A percentile compares a stretch with the other conserved stretches of the same genome.
phyloP scores from a whole-genome alignment of 192 early-diverging fungal species.

The Backusella mclennaniae region DNA sequence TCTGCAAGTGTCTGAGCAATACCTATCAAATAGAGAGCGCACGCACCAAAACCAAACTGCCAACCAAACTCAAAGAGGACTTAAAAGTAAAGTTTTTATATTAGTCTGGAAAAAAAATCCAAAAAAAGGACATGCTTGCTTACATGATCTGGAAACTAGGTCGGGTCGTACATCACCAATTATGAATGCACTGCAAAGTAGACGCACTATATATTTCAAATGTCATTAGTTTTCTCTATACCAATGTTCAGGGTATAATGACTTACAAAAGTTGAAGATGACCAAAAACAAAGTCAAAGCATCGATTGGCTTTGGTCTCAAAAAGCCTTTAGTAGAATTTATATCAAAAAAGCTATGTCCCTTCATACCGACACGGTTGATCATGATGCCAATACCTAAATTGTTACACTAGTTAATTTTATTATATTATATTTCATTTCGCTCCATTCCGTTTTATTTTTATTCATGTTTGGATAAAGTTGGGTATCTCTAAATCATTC shows the following conservation, averaged over 20 bases:
- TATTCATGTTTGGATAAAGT: not conserved
- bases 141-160: constrained; percentile 24
- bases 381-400: constrained; percentile 17
- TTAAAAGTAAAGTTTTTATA: not conserved
- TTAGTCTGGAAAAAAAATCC: not conserved
- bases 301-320: constrained; percentile 31
- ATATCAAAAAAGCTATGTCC: constrained; percentile 23
- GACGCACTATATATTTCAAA: constrained; percentile 12
- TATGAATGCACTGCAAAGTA: constrained; percentile 21
- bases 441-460: not conserved
- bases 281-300: constrained; percentile 14
- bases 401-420: not conserved
- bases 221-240: not conserved
- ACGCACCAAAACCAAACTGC: constrained; percentile 27
- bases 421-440: not conserved
- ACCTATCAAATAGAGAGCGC: constrained; percentile 27
- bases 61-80: constrained; percentile 33
- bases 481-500: not conserved
- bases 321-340: constrained; percentile 9
- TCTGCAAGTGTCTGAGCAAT: constrained; percentile 35
- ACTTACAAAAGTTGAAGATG: constrained; percentile 26
- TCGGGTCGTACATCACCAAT: constrained; percentile 21
- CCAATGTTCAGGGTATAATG: not conserved
- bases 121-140: not conserved
- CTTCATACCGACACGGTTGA: constrained; percentile 16